Conservation (phyloP, 768 basidiomycete genomes). For the Rhodocollybia butyracea region DNA sequence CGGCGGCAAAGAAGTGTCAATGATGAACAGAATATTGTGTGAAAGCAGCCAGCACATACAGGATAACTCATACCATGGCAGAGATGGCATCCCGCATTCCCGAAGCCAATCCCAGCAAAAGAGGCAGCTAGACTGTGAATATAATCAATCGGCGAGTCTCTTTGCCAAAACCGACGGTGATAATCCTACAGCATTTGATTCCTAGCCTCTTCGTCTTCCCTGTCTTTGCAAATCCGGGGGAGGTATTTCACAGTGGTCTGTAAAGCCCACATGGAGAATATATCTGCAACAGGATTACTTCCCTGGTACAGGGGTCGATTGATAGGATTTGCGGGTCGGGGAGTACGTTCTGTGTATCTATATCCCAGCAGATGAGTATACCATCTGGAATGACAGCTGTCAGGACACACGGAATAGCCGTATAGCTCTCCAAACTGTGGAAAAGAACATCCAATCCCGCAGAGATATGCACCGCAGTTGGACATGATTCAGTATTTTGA, state of each 20-base stretch:
- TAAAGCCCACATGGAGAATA: constrained; percentile 94
- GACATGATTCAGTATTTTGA: constrained; percentile 87
- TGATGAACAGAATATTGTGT: too few species aligned
- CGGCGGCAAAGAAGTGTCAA: background rate
- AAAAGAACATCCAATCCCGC: constrained; percentile 95
- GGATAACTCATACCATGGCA: constrained; percentile 91
- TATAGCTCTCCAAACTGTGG: constrained; percentile 94
- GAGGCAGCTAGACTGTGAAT: constrained; percentile 75
- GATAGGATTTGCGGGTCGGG: constrained; percentile 87
- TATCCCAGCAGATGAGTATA: background rate
- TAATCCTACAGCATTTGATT: constrained; percentile 80
- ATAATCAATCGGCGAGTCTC: constrained; percentile 1
- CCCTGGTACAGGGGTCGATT: constrained; percentile 91
- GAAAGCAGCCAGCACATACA: constrained; percentile 37
- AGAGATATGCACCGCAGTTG: constrained; percentile 89
- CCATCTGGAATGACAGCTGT: constrained; percentile 15
- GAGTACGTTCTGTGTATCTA: constrained; percentile 88
- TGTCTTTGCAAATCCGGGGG: constrained; percentile 80
- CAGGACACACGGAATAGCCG: constrained; percentile 76
- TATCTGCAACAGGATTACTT: constrained; percentile 91
- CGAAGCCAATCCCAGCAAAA: constrained; percentile 94
- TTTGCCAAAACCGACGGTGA: background rate
- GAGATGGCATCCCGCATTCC: constrained; percentile 88
- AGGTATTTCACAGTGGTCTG: constrained; percentile 85
- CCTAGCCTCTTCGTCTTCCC: constrained; percentile 77